Base-by-base conservation (phyloP, 2,329 filamentous ascomycete species). In the Colletotrichum liriopes region DNA sequence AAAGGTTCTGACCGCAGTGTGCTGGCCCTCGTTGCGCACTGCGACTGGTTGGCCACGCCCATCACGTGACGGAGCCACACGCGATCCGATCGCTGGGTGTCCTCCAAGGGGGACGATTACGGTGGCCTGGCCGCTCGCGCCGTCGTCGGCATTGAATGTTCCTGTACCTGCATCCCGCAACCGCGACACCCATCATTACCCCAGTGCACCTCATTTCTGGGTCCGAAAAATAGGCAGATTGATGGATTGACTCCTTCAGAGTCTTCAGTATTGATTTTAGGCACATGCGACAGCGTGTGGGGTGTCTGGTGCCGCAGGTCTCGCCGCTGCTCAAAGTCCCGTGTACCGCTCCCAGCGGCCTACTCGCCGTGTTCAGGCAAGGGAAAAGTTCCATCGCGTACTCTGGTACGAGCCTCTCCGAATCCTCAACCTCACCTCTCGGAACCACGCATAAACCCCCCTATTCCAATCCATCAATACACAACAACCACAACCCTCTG, bases 401-500 rank as follows among this genome's bases (percentile, higher is more conserved):
- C 55, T 39, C 64, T 67, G 77, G 77, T 77, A 79, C 77, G 74
- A 76, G 77, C 76, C 76, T 77, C 77, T 77, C 83, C 81, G 81
- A 85, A 84, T 81, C 82, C 83, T 86, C 82, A 87, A 90, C 87
- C 84, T 90, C 88, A 89, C 82, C 84, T 85, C 84, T 86, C 81
- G 82, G 83, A 83, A 82, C 82, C 82, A 87, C 83, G 84, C 82
- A 81, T 85, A 87, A 87, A 85, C 80, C 78, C 79, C 79, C 80
- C 79, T 75, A 80, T 82, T 82, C 79, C 82, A 82, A 86, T 81
- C 82, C 87, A 90, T 90, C 88, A 82, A 83, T 80, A 78, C 83
- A 81, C 78, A 81, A 78, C 81, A 85, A 84, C 79, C 77, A 74
- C 81, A 81, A 84, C 84, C 79, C 75, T 73, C 74, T 78, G 81